These are phyloP conservation scores for Moniliophthora roreri DNA, from an alignment of 1,284 basidiomycete genomes.

Conservation along the genomic window DNA sequence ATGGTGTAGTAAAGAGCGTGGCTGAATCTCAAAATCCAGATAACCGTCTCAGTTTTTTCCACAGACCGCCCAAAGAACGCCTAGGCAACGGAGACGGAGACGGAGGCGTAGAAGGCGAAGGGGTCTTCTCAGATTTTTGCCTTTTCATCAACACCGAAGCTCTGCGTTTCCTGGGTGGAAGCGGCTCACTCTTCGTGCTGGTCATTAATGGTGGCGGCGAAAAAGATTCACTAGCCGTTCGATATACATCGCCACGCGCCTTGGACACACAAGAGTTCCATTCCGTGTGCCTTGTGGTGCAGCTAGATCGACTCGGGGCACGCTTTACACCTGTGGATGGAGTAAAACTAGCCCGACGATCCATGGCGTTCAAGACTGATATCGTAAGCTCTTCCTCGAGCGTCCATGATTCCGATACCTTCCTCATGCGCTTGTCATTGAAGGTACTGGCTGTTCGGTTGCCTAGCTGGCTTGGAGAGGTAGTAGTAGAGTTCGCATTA, in stretches of 20 bases:
- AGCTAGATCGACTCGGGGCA: neutral
- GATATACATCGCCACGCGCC: neutral
- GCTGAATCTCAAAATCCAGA: neutral
- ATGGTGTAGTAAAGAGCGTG: neutral
- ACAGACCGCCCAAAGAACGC: neutral
- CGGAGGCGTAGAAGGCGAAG: neutral
- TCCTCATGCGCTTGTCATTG: neutral
- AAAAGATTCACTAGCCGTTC: neutral
- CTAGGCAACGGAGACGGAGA: neutral
- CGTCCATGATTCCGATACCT: slow-evolving; percentile 17
- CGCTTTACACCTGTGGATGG: slow-evolving; percentile 13
- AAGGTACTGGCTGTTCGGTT: no score
- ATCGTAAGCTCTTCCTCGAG: slow-evolving; percentile 34
- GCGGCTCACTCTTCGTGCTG: neutral
- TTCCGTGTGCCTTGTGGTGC: neutral
- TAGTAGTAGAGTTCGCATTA: no score
- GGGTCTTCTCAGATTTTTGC: neutral
- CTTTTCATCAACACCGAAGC: neutral
- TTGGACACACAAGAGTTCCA: neutral
- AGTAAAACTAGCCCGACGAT: slow-evolving; percentile 15
- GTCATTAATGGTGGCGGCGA: neutral
- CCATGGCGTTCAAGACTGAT: slow-evolving; percentile 36
- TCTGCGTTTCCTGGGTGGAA: neutral
- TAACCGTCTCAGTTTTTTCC: neutral
- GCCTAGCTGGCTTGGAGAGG: no score